These are phyloP conservation scores for Oryza glaberrima DNA, from an alignment of 176 grass and related monocot genomes.

Conservation along the genomic window DNA sequence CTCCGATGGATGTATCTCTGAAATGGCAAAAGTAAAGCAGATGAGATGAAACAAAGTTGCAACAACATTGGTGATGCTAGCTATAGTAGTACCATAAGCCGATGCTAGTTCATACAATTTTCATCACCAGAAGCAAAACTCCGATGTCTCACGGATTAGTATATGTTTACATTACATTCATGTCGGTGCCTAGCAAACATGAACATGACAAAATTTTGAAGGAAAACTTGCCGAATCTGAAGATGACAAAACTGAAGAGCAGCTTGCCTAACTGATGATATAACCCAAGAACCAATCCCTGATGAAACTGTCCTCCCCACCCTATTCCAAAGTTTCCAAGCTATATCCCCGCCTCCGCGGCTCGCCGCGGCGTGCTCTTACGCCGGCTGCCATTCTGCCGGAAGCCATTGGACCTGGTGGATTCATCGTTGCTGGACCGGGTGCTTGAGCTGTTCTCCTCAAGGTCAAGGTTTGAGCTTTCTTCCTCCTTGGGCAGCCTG, in stretches of 20 bases:
- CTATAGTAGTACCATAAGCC: neutral
- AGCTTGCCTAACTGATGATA: conserved; percentile 38
- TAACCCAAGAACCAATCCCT: conserved; percentile 13
- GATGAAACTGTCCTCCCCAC: neutral
- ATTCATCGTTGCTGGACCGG: conserved; percentile 59
- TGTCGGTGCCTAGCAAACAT: conserved; percentile 28
- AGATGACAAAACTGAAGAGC: conserved; percentile 56
- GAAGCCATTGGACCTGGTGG: conserved; percentile 47
- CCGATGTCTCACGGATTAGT: conserved; percentile 25
- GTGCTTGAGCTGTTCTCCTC: conserved; percentile 57
- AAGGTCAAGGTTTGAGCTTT: conserved; percentile 38
- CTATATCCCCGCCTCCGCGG: conserved; percentile 67
- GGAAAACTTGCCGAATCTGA: neutral
- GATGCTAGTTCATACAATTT: neutral
- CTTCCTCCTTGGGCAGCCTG: conserved; percentile 53
- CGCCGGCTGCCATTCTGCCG: conserved; percentile 62
- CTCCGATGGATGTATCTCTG: neutral
- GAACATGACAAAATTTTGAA: conserved; percentile 18
- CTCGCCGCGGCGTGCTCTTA: conserved; percentile 71
- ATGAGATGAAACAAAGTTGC: neutral
- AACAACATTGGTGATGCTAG: neutral
- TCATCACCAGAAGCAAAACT: conserved; percentile 44
- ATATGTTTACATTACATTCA: conserved; percentile 51
- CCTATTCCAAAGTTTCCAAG: conserved; percentile 31
- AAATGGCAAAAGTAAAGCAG: neutral